Percentiles rank a stretch among this genome's conserved stretches.
These are phyloP conservation scores for Maudiozyma humilis DNA, from an alignment of 1,139 yeast genomes.

Conservation along the genomic window DNA sequence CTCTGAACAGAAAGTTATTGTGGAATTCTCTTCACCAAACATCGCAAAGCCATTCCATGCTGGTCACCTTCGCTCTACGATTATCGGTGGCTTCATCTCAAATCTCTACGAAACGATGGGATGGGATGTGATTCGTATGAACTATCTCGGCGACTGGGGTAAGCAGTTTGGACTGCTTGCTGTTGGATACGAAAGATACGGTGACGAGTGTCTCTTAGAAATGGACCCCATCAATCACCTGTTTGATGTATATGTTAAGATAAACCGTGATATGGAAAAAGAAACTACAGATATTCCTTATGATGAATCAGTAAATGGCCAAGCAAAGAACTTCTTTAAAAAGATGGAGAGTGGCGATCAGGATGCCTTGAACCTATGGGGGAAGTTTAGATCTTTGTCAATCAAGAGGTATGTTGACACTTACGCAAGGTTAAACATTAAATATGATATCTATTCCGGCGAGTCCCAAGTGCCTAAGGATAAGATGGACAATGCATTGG, in stretches of 20 bases:
- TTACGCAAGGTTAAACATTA: slow-evolving; percentile 83
- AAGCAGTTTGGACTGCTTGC: slow-evolving; percentile 96
- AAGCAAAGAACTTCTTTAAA: slow-evolving; percentile 81
- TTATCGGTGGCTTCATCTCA: slow-evolving; percentile 90
- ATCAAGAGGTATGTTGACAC: slow-evolving; percentile 79
- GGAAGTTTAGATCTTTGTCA: slow-evolving; percentile 77
- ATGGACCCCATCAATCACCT: slow-evolving; percentile 86
- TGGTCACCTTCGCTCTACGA: slow-evolving; percentile 95
- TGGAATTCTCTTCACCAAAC: slow-evolving; percentile 95
- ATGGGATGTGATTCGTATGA: slow-evolving; percentile 81
- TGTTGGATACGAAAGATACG: slow-evolving; percentile 81
- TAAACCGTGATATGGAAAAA: slow-evolving; percentile 65
- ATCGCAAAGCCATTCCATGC: slow-evolving; percentile 99
- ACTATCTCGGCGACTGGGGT: slow-evolving; percentile 99
- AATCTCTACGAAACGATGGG: slow-evolving; percentile 86
- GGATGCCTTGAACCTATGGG: slow-evolving; percentile 71
- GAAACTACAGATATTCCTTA: slow-evolving; percentile 59
- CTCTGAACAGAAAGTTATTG: slow-evolving; percentile 58
- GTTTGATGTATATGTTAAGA: slow-evolving; percentile 83
- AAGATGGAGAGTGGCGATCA: slow-evolving; percentile 91
- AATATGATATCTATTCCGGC: slow-evolving; percentile 84
- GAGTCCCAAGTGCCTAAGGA: slow-evolving; percentile 86
- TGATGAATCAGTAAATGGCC: slow-evolving; percentile 51
- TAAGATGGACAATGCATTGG: slow-evolving; percentile 57
- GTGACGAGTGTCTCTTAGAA: slow-evolving; percentile 60